Percentiles rank a stretch among this genome's conserved stretches.
Conservation (phyloP, 2,329 filamentous ascomycete genomes). For the Raffaelea ambrosiae region DNA sequence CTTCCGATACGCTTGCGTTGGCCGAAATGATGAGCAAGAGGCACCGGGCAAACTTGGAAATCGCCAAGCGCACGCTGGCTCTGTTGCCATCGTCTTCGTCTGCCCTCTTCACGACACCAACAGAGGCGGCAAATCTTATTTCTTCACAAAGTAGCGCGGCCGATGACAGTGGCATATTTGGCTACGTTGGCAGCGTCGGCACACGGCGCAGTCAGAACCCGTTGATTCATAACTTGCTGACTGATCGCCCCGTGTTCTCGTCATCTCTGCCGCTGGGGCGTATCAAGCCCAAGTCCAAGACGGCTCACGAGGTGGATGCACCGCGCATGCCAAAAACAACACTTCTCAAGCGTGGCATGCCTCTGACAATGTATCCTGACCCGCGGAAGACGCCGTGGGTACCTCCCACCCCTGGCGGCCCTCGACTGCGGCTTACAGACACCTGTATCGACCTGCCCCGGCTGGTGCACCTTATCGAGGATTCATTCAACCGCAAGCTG, state of each 20-base stretch:
- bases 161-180: conserved; percentile 34
- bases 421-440: conserved; percentile 65
- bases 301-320: not conserved
- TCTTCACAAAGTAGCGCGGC: conserved; percentile 21
- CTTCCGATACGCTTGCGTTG: not conserved
- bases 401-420: conserved; percentile 49
- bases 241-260: conserved; percentile 87
- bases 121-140: conserved; percentile 63
- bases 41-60: conserved; percentile 63
- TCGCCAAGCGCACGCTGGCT: conserved; percentile 62
- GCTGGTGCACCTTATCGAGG: conserved; percentile 80
- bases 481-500: conserved; percentile 81
- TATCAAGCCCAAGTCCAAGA: conserved; percentile 30
- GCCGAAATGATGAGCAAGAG: conserved; percentile 20
- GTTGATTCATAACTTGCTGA: conserved; percentile 89
- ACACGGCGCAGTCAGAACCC: conserved; percentile 62
- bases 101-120: conserved; percentile 78
- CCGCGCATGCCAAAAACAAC: conserved; percentile 43
- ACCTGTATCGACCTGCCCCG: conserved; percentile 74
- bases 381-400: conserved; percentile 58
- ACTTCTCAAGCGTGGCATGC: conserved; percentile 85
- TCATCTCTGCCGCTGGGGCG: conserved; percentile 76
- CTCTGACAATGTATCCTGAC: conserved; percentile 73
- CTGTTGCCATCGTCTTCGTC: conserved; percentile 79
- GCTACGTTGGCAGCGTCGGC: conserved; percentile 40